A percentile compares a stretch with the other conserved stretches of the same genome.
Evolutionary conservation across 2,329 filamentous ascomycete genomes (phyloP).

Genomic region (Colletotrichum orchidophilum): DNA sequence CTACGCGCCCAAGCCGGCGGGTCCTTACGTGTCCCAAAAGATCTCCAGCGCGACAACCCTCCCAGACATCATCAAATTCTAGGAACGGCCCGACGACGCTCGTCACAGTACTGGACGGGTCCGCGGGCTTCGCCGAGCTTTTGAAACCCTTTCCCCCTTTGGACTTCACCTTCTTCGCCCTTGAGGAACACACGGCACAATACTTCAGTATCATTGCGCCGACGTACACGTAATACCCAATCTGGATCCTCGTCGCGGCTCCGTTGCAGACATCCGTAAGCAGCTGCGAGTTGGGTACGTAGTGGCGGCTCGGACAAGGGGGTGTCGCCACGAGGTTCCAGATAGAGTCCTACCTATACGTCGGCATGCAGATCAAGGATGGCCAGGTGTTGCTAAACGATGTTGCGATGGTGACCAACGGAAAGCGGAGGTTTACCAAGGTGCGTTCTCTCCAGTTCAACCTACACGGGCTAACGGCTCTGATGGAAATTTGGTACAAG

Average conservation of each 20-base stretch:
- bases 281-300: too few species aligned
- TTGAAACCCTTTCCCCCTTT: slow-evolving; percentile 40
- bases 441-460: neutral
- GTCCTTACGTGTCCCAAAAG: neutral
- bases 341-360: slow-evolving; percentile 38
- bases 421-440: slow-evolving; percentile 7
- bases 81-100: slow-evolving; percentile 1
- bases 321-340: slow-evolving; percentile 37
- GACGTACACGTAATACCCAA: too few species aligned
- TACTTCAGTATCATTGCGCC: slow-evolving; percentile 40
- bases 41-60: neutral
- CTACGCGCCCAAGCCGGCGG: slow-evolving; percentile 6
- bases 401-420: slow-evolving; percentile 34
- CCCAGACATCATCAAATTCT: slow-evolving; percentile 13
- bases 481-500: slow-evolving; percentile 16
- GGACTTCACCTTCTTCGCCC: slow-evolving; percentile 44
- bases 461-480: neutral
- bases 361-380: slow-evolving; percentile 36
- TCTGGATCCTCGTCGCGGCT: too few species aligned
- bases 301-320: slow-evolving; percentile 41
- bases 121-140: slow-evolving; percentile 39
- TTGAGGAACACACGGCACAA: slow-evolving; percentile 38
- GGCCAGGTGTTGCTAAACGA: slow-evolving; percentile 37
- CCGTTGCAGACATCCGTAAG: too few species aligned
- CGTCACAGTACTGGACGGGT: neutral